These are phyloP conservation scores for Singerocomus inundabilis DNA, from an alignment of 1,284 basidiomycete species.

Conservation along the genomic window DNA sequence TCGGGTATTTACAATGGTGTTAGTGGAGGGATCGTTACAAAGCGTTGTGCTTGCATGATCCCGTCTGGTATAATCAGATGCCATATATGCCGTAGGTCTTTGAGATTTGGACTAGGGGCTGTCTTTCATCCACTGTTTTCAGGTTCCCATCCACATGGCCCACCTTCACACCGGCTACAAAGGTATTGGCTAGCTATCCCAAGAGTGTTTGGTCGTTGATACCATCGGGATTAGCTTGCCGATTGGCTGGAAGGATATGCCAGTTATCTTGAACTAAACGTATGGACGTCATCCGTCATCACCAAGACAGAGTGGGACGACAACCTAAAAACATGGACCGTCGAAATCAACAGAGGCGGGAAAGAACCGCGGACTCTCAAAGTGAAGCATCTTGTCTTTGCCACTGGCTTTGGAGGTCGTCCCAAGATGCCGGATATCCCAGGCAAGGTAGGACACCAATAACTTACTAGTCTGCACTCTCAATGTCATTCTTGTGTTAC, in stretches of 20 bases:
- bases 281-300: constrained; percentile 51
- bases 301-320: constrained; percentile 38
- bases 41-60: constrained; percentile 29
- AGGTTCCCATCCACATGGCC: constrained; percentile 42
- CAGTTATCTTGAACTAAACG: constrained; percentile 51
- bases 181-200: constrained; percentile 19
- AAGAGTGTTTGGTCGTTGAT: background rate
- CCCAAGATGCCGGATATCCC: constrained; percentile 35
- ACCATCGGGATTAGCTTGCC: constrained; percentile 40
- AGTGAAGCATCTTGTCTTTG: constrained; percentile 40
- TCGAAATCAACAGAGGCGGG: constrained; percentile 32
- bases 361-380: constrained; percentile 30
- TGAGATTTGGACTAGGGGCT: background rate
- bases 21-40: constrained; percentile 37
- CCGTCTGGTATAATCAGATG: constrained; percentile 30
- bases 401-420: constrained; percentile 41
- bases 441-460: constrained; percentile 15
- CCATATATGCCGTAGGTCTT: constrained; percentile 29
- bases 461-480: too few species aligned
- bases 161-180: constrained; percentile 35
- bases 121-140: background rate
- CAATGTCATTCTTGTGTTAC: too few species aligned
- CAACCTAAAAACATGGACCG: constrained; percentile 36
- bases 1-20: constrained; percentile 2
- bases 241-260: constrained; percentile 63